Conservation (phyloP, 768 basidiomycete genomes). For the Pleurotus cornucopiae region DNA sequence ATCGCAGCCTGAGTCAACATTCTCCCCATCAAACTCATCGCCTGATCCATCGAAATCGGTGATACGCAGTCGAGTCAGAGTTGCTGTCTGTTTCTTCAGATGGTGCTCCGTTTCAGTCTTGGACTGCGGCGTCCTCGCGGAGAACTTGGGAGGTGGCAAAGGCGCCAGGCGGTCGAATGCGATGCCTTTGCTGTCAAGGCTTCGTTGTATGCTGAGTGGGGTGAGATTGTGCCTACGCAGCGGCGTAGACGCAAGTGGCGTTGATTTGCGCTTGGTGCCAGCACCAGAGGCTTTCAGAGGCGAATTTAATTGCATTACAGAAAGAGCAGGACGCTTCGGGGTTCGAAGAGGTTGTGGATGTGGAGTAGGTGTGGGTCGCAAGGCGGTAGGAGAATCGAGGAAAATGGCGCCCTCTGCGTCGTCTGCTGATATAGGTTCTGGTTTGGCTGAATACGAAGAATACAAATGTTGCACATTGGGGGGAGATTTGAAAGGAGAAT, state of each 20-base stretch:
- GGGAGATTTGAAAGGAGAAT: conserved; percentile 47
- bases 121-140: conserved; percentile 42
- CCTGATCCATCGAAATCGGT: conserved; percentile 47
- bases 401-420: conserved; percentile 60
- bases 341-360: conserved; percentile 52
- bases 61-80: conserved; percentile 57
- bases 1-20: conserved; percentile 52
- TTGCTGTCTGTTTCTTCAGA: conserved; percentile 53
- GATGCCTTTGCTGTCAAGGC: conserved; percentile 31
- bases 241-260: conserved; percentile 46
- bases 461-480: conserved; percentile 32
- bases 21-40: conserved; percentile 35
- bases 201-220: conserved; percentile 42
- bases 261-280: conserved; percentile 68
- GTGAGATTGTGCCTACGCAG: conserved; percentile 45
- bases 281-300: conserved; percentile 25
- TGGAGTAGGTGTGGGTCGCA: conserved; percentile 31
- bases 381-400: conserved; percentile 41
- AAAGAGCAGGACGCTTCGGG: conserved; percentile 51
- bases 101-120: conserved; percentile 52
- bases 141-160: conserved; percentile 48
- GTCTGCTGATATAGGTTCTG: conserved; percentile 41
- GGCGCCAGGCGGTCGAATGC: conserved; percentile 53
- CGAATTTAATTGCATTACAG: conserved; percentile 28
- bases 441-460: conserved; percentile 31